Evolutionary conservation across 305 asterid species (phyloP), one percentile per base, ranked within the genome.

Genomic region (Fraxinus paxiana): DNA sequence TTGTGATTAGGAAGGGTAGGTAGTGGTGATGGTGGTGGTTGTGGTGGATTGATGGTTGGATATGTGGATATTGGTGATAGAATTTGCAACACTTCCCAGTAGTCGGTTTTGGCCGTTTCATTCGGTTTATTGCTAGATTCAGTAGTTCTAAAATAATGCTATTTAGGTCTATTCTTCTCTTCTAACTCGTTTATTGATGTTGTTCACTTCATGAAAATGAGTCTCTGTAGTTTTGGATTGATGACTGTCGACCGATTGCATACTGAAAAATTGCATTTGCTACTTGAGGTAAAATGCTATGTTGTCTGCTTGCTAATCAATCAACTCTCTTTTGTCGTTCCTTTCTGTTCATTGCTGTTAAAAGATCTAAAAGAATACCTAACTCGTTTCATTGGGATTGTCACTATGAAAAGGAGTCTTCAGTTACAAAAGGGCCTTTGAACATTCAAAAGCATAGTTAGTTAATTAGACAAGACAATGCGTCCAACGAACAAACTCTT

Each of bases 401-500:
- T 59, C 26, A 18, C 26, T 59, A 59, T 59, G 69, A 59, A 59
- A 56, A 59, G 30, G 30, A 48, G 8, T 48, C 61, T 48, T 48
- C 20, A 15, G 20, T 48, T 15, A 43, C 15, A 61, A 7, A 22
- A 61, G 20, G 31, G 72, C 72, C 6, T 24, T 63, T 63, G 72
- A 63, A 10, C 71, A 22, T 61, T 18, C 31, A 61, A 20, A 61
- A 54, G 65, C 65, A 54, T 17, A 17, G 26, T 51, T 67, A 67
- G 5, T 67, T 30, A 12, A 65, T 65, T 65, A 65, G 63, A 63
- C 41, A 81, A 46, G 84, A 79, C 80, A 75, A 84, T 79, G 37
- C 77, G 74, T 38, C 84, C 84, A 86, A 83, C 87, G 43, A 76
- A 54, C 82, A 2, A 82, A 80, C 87, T 77, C 83, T 54, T 76